These are phyloP conservation scores for Mycena albidolilacea DNA, from an alignment of 768 basidiomycete genomes.

Conservation along the genomic window DNA sequence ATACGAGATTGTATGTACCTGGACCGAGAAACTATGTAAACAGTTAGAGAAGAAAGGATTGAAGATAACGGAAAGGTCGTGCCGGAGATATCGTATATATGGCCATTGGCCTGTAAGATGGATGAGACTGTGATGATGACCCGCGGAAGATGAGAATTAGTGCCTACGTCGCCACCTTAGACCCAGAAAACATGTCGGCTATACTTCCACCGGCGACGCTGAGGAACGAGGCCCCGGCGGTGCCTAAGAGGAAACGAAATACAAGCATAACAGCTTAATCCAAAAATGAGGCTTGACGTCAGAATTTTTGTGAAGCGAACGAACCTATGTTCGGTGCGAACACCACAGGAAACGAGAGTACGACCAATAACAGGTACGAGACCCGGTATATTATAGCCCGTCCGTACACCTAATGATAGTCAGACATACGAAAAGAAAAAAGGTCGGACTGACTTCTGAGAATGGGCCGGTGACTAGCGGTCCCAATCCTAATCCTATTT, in stretches of 20 bases:
- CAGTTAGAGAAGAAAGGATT: not conserved
- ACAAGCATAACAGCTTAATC: conserved; percentile 70
- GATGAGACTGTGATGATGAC: not conserved
- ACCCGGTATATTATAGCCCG: conserved; percentile 73
- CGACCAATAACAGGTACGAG: conserved; percentile 73
- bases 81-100: conserved; percentile 71
- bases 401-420: conserved; percentile 70
- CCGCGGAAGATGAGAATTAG: not conserved
- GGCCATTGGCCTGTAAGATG: conserved; percentile 60
- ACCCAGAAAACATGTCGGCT: conserved; percentile 70
- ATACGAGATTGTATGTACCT: conserved; percentile 8
- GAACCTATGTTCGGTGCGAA: conserved; percentile 78
- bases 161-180: conserved; percentile 72
- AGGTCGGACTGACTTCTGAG: conserved; percentile 61
- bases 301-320: conserved; percentile 36
- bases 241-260: conserved; percentile 69
- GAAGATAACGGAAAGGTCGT: conserved; percentile 59
- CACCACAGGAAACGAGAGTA: conserved; percentile 79
- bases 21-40: conserved; percentile 35
- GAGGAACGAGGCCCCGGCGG: conserved; percentile 69
- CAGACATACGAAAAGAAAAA: conserved; percentile 49
- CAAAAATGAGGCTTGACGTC: not conserved
- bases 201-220: conserved; percentile 72
- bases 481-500: conserved; percentile 61
- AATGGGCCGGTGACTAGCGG: conserved; percentile 65